Evolutionary conservation across 352 stramenopile genomes (phyloP), one percentile per base, ranked within the genome.

Genomic region (Phytophthora megakarya): DNA sequence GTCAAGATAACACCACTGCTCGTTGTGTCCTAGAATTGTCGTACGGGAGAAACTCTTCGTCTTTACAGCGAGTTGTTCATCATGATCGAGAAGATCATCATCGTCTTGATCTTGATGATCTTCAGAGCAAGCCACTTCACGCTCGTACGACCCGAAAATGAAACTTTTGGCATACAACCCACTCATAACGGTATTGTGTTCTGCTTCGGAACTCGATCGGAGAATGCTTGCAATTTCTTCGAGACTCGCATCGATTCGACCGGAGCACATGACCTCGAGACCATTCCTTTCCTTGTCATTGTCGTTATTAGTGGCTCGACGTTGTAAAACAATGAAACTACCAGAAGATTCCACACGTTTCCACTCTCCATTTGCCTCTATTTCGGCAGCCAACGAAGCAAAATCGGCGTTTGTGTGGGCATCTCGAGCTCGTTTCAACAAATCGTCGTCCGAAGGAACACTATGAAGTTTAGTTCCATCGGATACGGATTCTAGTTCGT

Each of bases 161-260:
- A 75, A 75, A 21, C 49, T 59, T 32, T 75, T 68, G n/a, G 53
- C 61, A 54, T 78, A 72, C 6, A 80, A 43, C 4, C 59, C 74
- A 4, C 11, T 47, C 74, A 83, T 83, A 2, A 60, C 46, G 0
- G 65, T 39, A 19, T 68, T 62, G 43, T 76, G 77, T 12, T 67
- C 61, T 8, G 58, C 48, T 38, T 67, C 59, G 1, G 46, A 61
- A 13, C 28, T 47, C 1, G 64, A 48, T 0, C 54, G 47, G 6
- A 76, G 50, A 23, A 71, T 65, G 10, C 58, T 59, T 3, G 59
- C 59, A 4, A 73, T 22, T 38, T 76, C 69, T 42, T 73, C 59
- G 5, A 73, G n/a, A 32, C 64, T 71, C 3, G 67, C 54, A 5
- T 61, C 51, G 1, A 75, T 8, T 11, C 21, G 18, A 10, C 67